These are phyloP conservation scores for Zanthoxylum bungeanum DNA, from an alignment of 345 rosid genomes.

Conservation along the genomic window DNA sequence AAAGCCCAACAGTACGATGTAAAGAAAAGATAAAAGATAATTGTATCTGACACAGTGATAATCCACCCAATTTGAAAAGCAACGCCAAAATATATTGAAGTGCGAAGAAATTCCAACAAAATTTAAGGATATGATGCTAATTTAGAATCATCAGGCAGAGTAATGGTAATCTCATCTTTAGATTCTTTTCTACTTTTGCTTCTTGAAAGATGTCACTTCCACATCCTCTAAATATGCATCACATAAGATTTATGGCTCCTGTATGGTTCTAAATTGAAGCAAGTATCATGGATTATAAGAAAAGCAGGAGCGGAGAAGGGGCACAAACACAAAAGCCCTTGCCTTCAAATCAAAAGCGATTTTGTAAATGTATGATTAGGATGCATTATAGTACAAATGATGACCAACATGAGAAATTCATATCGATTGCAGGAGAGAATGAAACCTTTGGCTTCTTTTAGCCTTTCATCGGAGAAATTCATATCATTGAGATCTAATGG, in stretches of 20 bases:
- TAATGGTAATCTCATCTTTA: background rate
- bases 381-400: background rate
- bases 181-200: background rate
- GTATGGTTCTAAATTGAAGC: background rate
- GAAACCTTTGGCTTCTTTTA: too few relatives aligned
- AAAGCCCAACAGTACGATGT: background rate
- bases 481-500: background rate
- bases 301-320: background rate
- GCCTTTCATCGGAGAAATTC: too few relatives aligned
- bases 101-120: background rate
- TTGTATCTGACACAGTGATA: background rate
- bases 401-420: too few relatives aligned
- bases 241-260: background rate
- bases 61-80: background rate
- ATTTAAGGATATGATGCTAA: background rate
- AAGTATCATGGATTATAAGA: background rate
- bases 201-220: background rate
- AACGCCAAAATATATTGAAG: background rate
- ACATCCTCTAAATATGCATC: background rate
- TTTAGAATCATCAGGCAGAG: background rate
- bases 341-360: background rate
- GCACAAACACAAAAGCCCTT: background rate
- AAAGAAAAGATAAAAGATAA: background rate
- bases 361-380: background rate
- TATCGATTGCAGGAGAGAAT: too few relatives aligned